Conservation (phyloP, 1,284 basidiomycete genomes). For the Tremellales sp. region DNA sequence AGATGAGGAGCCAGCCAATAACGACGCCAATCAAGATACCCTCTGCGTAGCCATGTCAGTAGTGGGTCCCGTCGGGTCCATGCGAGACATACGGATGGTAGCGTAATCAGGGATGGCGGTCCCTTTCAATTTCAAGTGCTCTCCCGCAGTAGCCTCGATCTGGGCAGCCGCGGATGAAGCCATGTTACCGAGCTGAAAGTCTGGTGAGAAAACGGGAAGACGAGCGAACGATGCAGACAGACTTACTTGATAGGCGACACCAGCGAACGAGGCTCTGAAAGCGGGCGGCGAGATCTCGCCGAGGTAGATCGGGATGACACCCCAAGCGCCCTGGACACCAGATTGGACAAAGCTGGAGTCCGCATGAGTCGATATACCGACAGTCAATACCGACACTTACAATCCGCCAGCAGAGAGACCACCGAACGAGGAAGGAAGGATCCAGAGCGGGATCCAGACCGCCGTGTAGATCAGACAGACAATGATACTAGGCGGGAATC, state of each 20-base stretch:
- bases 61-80: conserved; percentile 51
- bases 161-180: conserved; percentile 81
- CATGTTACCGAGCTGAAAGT: conserved; percentile 57
- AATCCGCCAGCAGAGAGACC: conserved; percentile 43
- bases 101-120: conserved; percentile 72
- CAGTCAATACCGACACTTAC: not conserved
- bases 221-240: not conserved
- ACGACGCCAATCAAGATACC: conserved; percentile 75
- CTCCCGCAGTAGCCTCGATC: conserved; percentile 74
- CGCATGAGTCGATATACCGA: not conserved
- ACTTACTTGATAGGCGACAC: conserved; percentile 83
- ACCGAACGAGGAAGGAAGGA: conserved; percentile 58
- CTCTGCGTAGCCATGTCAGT: too few species aligned
- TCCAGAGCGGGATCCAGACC: conserved; percentile 64
- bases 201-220: not conserved
- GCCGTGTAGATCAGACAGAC: conserved; percentile 55
- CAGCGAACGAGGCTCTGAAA: conserved; percentile 89
- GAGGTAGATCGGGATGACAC: conserved; percentile 55
- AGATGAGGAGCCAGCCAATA: conserved; percentile 40
- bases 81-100: conserved; percentile 47
- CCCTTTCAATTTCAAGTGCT: conserved; percentile 42
- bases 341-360: conserved; percentile 63
- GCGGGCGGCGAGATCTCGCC: conserved; percentile 77
- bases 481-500: conserved; percentile 16
- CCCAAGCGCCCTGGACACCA: conserved; percentile 67